Conservation (phyloP, 2,329 filamentous ascomycete species). For the Hypoxylon rubiginosum region DNA sequence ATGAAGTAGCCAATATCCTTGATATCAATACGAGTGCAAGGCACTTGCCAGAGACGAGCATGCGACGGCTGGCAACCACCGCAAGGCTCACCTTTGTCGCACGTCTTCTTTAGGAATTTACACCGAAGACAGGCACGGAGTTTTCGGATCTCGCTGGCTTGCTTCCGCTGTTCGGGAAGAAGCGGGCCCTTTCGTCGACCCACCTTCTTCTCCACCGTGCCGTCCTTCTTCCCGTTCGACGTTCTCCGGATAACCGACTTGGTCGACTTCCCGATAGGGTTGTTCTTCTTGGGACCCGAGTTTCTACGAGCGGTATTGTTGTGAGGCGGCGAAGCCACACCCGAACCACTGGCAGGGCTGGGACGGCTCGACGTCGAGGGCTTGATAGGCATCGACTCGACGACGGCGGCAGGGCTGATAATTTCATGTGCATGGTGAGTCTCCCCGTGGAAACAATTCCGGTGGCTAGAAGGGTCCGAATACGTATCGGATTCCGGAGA, state of each 20-base stretch:
- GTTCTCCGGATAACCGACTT: conserved; percentile 88
- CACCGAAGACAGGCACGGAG: conserved; percentile 92
- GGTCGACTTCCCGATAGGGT: conserved; percentile 82
- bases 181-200: conserved; percentile 91
- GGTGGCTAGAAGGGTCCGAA: conserved; percentile 71
- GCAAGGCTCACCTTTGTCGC: conserved; percentile 97
- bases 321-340: conserved; percentile 68
- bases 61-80: conserved; percentile 96
- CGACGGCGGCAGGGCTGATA: conserved; percentile 77
- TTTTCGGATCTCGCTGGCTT: conserved; percentile 97
- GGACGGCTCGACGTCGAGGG: conserved; percentile 70
- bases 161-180: conserved; percentile 92
- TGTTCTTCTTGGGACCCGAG: conserved; percentile 81
- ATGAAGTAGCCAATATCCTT: conserved; percentile 99
- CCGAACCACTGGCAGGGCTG: conserved; percentile 71
- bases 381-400: conserved; percentile 78
- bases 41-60: conserved; percentile 95
- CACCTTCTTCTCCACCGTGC: conserved; percentile 87
- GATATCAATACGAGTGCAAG: conserved; percentile 97
- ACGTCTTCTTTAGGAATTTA: conserved; percentile 99
- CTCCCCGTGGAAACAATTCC: conserved; percentile 73
- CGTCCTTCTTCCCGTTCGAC: conserved; percentile 83
- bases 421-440: conserved; percentile 65
- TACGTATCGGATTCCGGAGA: conserved; percentile 86
- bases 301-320: conserved; percentile 76